Conservation (phyloP, 495 filamentous ascomycete genomes). For the Penicillium simplicissimum region DNA sequence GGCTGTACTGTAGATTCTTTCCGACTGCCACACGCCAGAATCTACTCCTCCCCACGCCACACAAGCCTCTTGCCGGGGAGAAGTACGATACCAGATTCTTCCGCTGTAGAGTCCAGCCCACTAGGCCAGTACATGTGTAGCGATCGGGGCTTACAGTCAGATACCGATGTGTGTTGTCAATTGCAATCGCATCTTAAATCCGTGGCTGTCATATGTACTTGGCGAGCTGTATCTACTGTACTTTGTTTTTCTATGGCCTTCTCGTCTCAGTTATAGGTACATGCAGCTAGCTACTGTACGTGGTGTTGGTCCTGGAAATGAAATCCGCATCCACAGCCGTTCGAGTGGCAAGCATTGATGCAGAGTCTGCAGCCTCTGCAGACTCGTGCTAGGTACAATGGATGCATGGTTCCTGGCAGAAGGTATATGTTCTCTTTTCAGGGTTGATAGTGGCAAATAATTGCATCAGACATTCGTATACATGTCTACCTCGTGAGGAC, state of each 20-base stretch:
- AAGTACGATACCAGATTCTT: not conserved
- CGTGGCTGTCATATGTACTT: not conserved
- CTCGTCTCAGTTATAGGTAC: not conserved
- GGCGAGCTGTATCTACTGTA: not conserved
- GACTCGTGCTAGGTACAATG: conserved; percentile 16
- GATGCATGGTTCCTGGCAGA: conserved; percentile 6
- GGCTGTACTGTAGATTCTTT: conserved; percentile 13
- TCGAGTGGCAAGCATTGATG: conserved; percentile 12
- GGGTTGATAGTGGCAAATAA: not conserved
- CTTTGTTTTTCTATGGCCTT: not conserved
- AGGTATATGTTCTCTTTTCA: conserved; percentile 5
- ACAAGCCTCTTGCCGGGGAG: not conserved
- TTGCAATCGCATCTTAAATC: not conserved
- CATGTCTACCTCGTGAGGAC: not conserved
- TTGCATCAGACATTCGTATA: not conserved
- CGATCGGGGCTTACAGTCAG: conserved; percentile 20
- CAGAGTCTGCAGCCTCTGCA: conserved; percentile 2
- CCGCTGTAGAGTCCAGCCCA: conserved; percentile 1
- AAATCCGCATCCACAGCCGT: not conserved
- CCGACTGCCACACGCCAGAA: conserved; percentile 16
- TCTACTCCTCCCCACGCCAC: conserved; percentile 7
- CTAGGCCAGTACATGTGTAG: conserved; percentile 1
- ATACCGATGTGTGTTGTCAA: conserved; percentile 20
- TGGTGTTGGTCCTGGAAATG: conserved; percentile 4
- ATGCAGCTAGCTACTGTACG: conserved; percentile 11